These are phyloP conservation scores for Aspergillus sp. DNA, from an alignment of 2,329 filamentous ascomycete species.

Conservation along the genomic window DNA sequence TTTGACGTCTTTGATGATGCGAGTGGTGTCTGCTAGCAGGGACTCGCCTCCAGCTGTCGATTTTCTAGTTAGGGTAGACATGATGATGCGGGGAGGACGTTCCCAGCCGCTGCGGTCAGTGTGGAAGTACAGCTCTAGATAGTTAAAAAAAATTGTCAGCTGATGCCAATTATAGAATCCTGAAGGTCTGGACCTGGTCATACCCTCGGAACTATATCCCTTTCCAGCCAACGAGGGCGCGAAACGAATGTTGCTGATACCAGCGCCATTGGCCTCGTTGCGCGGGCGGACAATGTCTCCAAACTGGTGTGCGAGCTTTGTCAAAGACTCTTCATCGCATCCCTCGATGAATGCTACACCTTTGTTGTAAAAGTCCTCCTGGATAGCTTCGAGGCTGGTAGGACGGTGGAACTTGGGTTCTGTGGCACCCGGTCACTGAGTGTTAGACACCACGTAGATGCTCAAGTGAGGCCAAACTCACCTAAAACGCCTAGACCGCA, in stretches of 20 bases:
- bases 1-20: constrained; percentile 14
- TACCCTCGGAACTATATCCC: constrained; percentile 20
- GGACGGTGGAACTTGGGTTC: constrained; percentile 14
- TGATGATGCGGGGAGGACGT: constrained; percentile 15
- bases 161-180: neutral
- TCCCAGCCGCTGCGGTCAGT: constrained; percentile 23
- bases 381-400: constrained; percentile 10
- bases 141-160: neutral
- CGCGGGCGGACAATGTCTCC: constrained; percentile 17
- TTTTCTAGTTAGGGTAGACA: constrained; percentile 17
- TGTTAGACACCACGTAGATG: neutral
- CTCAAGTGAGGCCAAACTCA: neutral
- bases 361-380: constrained; percentile 10
- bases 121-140: constrained; percentile 19
- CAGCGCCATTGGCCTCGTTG: constrained; percentile 18
- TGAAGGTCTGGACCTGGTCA: neutral
- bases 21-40: constrained; percentile 15
- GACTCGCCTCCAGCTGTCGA: constrained; percentile 17
- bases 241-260: constrained; percentile 20
- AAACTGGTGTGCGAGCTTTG: constrained; percentile 10
- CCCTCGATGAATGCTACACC: constrained; percentile 20
- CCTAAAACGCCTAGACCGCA: constrained; percentile 14
- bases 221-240: constrained; percentile 15
- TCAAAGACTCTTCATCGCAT: constrained; percentile 13
- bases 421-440: neutral